Percentiles rank a stretch among this genome's conserved stretches.
phyloP scores from a whole-genome alignment of 805 yeast genomes.

The Naumovozyma castellii region DNA sequence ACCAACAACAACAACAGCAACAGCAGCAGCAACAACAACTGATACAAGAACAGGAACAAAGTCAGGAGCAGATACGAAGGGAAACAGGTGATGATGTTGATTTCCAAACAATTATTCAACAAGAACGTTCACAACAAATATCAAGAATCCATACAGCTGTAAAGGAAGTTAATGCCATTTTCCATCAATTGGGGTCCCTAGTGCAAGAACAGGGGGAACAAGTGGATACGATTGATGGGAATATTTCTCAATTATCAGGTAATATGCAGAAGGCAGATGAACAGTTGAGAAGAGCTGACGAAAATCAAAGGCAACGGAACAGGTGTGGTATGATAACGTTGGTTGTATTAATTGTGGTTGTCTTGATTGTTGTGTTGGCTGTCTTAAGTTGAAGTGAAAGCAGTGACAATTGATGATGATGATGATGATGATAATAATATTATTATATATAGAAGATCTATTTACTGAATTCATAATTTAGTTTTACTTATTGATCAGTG shows the following conservation, averaged over 20 bases:
- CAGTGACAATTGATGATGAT: not conserved
- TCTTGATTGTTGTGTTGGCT: conserved; percentile 50
- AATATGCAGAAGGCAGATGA: conserved; percentile 62
- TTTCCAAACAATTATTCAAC: conserved; percentile 53
- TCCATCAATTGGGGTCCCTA: conserved; percentile 67
- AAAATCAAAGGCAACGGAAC: conserved; percentile 58
- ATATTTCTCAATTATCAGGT: conserved; percentile 50
- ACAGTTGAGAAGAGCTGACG: conserved; percentile 66
- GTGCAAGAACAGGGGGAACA: conserved; percentile 81
- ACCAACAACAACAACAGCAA: conserved; percentile 16
- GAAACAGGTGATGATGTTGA: conserved; percentile 45
- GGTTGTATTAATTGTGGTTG: conserved; percentile 46
- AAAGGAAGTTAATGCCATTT: conserved; percentile 75
- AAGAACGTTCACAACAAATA: conserved; percentile 68
- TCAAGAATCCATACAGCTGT: conserved; percentile 67
- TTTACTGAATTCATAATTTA: too few species aligned
- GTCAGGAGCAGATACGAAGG: conserved; percentile 31
- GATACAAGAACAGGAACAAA: conserved; percentile 28
- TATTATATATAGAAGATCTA: not conserved
- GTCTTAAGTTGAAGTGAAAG: conserved; percentile 17
- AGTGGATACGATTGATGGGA: conserved; percentile 75
- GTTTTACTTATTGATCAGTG: not conserved
- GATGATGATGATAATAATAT: too few species aligned
- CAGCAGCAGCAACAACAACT: conserved; percentile 26
- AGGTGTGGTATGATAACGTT: conserved; percentile 67